Evolutionary conservation across 805 yeast genomes (phyloP), one percentile per base, ranked within the genome.

Genomic region (Candida nemodendra): DNA sequence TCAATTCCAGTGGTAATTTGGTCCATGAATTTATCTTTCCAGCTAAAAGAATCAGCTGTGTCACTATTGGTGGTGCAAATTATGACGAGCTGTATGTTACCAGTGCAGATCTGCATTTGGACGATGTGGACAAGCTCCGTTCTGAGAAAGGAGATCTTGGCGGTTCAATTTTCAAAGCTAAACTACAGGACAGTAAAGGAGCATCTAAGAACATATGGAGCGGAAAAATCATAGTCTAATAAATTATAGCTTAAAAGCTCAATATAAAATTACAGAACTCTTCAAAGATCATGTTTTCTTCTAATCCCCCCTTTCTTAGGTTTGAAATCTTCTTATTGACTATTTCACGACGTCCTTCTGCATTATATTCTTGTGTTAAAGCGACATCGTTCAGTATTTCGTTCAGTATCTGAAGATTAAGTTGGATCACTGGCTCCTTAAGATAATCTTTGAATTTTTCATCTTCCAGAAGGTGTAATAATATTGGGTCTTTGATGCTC

Each of bases 261-360:
- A 72, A 44, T 4, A 76, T 62, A 25, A 72, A 47, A 30, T 55
- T 56, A 12, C 80, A 75, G 58, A 85, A 84, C 48, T 84, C 91
- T 55, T 84, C 90, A 4, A 86, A 78, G 17, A 80, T 59, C 44
- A 67, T 77, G 52, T 86, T 86, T 34, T 74, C 76, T 47, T 85
- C 87, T 0, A 66, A 38, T 0, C 95, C 95, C 4, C 83, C 81
- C 3, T 53, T 55, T 23, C 95, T 61, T 12, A 86, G 61, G 37
- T 76, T 78, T 6, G 76, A 67, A 8, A 86, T 62, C 47, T 82
- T 79, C 48, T 76, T 70, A 44, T 78, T 72, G 2, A 85, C 85
- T 9, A 82, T 69, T 18, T 74, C 81, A 17, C 64, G 47, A 24
- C 85, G 59, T 15, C 80, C 79, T 17, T 81, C 87, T 8, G 57